Base-by-base conservation (phyloP, 768 basidiomycete genomes). In the Dendrothele bispora region DNA sequence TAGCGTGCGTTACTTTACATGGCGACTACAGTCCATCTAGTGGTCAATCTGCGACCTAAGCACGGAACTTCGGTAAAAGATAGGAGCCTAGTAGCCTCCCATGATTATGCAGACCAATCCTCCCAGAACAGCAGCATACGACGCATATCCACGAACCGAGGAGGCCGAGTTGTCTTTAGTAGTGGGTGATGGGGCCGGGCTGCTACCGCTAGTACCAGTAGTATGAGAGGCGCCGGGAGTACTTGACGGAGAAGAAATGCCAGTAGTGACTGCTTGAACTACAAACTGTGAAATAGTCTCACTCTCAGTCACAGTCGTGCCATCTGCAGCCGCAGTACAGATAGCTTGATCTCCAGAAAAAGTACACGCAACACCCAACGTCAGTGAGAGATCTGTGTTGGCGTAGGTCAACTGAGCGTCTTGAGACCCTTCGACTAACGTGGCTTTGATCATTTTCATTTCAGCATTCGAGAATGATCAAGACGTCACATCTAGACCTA, bases 381-480 rank as follows among this genome's bases (percentile, higher is more conserved):
- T 41, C 4, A 57, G 43, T 14, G 45, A 45, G 24, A 22, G 32
- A 5, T 29, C 44, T 14, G 51, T 39, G 47, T 61, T 51, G 43
- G 53, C 64, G 53, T 68, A 72, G 12, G 69, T 71, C 46, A 74
- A 53, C 18, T 64, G 65, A 12, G 70, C 74, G 37, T 66, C 66
- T 43, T 59, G 59, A 1, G 74, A 54, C 10, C 72, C 75, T 54
- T 72, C 69, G 37, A 76, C 65, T n/a, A 78, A 66, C 0, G 74
- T 76, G 6, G 69, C 75, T 77, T 34, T 20, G 36, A 50, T 14
- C 43, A 30, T 42, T 20, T 20, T 6, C 28, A 8, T 17, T 21
- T 8, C 40, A 27, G 48, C 27, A 48, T 27, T 11, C 11, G 10
- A 43, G 20, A 43, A 15, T 30, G 4, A 22, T 29, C 22, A 28